phyloP scores from a whole-genome alignment of 192 early-diverging fungal genomes.

The Mycoemilia scoparia region DNA sequence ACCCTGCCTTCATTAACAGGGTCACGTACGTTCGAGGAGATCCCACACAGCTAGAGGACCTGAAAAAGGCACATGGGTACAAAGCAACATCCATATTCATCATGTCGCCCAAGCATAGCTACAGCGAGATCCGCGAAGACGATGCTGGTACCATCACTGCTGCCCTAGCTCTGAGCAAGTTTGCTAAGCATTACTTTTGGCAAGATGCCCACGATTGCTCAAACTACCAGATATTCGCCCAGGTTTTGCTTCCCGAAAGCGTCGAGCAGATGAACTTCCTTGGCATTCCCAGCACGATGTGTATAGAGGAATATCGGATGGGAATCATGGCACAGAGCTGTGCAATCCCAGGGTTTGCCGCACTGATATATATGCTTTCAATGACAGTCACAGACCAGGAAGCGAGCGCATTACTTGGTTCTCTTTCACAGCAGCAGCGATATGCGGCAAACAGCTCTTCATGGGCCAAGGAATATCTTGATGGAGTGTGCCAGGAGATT shows the following conservation, averaged over 20 bases:
- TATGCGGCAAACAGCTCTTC: too few relatives aligned
- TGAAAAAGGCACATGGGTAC: constrained; percentile 14
- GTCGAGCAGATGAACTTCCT: constrained; percentile 18
- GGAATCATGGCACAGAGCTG: constrained; percentile 32
- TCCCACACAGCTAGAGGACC: constrained; percentile 17
- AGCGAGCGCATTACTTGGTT: too few relatives aligned
- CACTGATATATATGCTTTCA: constrained; percentile 22
- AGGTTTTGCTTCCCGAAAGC: constrained; percentile 19
- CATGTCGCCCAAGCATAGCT: constrained; percentile 15
- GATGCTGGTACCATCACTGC: constrained; percentile 23
- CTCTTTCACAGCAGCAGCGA: too few relatives aligned
- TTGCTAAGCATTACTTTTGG: constrained; percentile 1
- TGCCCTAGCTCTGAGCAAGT: constrained; percentile 19
- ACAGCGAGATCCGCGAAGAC: constrained; percentile 11
- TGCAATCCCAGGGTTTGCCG: constrained; percentile 22
- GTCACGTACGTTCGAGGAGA: constrained; percentile 29
- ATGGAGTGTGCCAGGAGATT: constrained; percentile 28
- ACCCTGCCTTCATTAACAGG: constrained; percentile 20
- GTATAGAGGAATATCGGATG: constrained; percentile 29
- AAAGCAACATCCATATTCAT: constrained; percentile 28
- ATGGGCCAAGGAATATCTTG: constrained; percentile 27
- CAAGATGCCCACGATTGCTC: background rate
- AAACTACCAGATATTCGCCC: constrained; percentile 19
- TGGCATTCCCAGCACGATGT: constrained; percentile 15
- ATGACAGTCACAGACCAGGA: constrained; percentile 15